Evolutionary conservation across 2,329 filamentous ascomycete species (phyloP).

Genomic region (Penicillium frequentans): DNA sequence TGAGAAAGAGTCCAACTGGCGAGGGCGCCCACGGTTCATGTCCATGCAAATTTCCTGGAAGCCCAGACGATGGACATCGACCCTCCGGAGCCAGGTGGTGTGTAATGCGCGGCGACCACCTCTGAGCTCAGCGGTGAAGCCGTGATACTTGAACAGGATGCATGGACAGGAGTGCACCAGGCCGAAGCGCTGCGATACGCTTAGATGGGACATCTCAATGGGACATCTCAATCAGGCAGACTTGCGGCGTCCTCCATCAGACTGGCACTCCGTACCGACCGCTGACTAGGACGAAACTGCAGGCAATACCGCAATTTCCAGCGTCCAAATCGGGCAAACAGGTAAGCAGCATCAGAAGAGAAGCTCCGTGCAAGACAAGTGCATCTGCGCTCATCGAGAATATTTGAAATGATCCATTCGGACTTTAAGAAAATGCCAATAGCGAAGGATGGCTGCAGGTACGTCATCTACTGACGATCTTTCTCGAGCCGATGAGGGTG

Average conservation of each 20-base stretch:
- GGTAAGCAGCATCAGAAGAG: not conserved
- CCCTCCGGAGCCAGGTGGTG: not conserved
- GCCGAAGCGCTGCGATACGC: not conserved
- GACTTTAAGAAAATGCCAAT: not conserved
- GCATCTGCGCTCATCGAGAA: not conserved
- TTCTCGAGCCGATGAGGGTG: not conserved
- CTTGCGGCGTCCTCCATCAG: not conserved
- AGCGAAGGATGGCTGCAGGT: not conserved
- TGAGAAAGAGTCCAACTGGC: too few relatives aligned
- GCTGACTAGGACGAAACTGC: not conserved
- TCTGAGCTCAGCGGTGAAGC: slow-evolving; percentile 1
- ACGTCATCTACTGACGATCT: not conserved
- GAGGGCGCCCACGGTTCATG: too few relatives aligned
- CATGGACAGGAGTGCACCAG: not conserved
- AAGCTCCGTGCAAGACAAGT: not conserved
- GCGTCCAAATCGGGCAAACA: not conserved
- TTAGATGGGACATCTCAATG: slow-evolving; percentile 1
- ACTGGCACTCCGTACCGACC: slow-evolving; percentile 1
- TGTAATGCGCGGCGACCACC: not conserved
- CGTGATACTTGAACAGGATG: not conserved
- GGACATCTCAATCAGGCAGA: not conserved
- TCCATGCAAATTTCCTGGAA: too few relatives aligned
- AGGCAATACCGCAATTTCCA: not conserved
- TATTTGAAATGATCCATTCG: not conserved
- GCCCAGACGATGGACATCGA: too few relatives aligned